phyloP scores from a whole-genome alignment of 73 alveolate genomes.

The Durusdinium trenchii region DNA sequence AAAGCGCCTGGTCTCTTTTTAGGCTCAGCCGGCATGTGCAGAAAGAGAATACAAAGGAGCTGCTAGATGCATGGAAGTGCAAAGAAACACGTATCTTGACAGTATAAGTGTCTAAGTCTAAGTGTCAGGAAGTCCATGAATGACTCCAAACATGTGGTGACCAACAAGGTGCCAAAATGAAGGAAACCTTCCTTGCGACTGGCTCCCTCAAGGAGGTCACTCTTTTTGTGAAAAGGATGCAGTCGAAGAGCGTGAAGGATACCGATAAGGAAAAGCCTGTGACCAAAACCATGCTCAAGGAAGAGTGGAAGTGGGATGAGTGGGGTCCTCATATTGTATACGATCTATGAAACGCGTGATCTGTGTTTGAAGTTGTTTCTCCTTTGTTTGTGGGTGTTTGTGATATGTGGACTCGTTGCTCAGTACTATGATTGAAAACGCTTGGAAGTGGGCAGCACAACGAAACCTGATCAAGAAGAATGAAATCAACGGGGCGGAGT shows the following conservation, averaged over 20 bases:
- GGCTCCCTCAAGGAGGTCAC: background rate
- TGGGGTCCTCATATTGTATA: background rate
- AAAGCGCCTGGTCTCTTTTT: background rate
- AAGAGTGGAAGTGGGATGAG: background rate
- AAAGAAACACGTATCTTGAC: background rate
- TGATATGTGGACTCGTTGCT: background rate
- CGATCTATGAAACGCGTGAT: background rate
- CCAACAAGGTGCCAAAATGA: background rate
- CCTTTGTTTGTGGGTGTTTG: background rate
- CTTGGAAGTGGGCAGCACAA: constrained; percentile 22
- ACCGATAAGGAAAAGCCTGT: background rate
- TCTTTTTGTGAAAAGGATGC: background rate
- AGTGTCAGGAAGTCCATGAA: background rate
- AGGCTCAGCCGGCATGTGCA: background rate
- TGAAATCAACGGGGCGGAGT: background rate
- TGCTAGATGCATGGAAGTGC: background rate
- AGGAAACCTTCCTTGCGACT: background rate
- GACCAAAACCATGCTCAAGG: constrained; percentile 2
- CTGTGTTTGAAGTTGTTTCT: background rate
- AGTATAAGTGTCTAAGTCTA: background rate
- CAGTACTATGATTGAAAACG: background rate
- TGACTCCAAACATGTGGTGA: no score
- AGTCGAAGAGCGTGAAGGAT: background rate
- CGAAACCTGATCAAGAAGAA: background rate
- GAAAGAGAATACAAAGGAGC: background rate